Evolutionary conservation across 2,329 filamentous ascomycete species (phyloP).

Genomic region (Hypoxylon sp.): DNA sequence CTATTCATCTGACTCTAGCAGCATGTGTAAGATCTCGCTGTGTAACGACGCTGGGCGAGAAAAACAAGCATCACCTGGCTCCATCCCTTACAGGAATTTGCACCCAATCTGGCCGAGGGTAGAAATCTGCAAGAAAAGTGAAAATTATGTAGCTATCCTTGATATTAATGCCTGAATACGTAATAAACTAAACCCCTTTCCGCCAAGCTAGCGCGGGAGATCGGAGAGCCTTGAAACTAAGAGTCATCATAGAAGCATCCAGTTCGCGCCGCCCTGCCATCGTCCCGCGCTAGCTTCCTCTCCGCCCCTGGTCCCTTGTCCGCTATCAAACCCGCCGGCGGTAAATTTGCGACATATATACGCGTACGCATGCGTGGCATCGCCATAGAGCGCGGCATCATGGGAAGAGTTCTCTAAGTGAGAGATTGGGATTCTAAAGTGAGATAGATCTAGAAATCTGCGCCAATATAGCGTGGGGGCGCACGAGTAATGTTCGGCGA

Average conservation of each 20-base stretch:
- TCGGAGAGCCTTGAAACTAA: constrained; percentile 18
- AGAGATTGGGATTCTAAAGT: no score
- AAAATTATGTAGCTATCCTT: constrained; percentile 11
- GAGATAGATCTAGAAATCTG: neutral
- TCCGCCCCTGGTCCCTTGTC: constrained; percentile 22
- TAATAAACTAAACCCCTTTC: constrained; percentile 20
- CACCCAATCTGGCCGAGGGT: neutral
- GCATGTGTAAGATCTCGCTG: constrained; percentile 8
- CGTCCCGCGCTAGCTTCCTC: constrained; percentile 33
- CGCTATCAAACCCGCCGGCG: constrained; percentile 19
- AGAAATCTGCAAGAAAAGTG: constrained; percentile 1
- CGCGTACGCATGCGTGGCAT: constrained; percentile 7
- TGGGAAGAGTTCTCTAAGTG: neutral
- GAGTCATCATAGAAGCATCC: constrained; percentile 10
- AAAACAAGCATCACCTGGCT: constrained; percentile 3
- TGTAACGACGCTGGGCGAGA: constrained; percentile 1
- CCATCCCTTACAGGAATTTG: constrained; percentile 8
- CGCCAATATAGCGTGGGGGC: neutral
- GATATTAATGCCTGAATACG: constrained; percentile 13
- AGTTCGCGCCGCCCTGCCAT: constrained; percentile 28
- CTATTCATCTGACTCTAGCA: constrained; percentile 1
- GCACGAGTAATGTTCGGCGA: neutral
- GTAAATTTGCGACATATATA: neutral
- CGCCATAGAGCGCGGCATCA: neutral
- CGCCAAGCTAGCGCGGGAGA: neutral